These are phyloP conservation scores for Balakata baccata DNA, from an alignment of 345 rosid species.

Conservation along the genomic window DNA sequence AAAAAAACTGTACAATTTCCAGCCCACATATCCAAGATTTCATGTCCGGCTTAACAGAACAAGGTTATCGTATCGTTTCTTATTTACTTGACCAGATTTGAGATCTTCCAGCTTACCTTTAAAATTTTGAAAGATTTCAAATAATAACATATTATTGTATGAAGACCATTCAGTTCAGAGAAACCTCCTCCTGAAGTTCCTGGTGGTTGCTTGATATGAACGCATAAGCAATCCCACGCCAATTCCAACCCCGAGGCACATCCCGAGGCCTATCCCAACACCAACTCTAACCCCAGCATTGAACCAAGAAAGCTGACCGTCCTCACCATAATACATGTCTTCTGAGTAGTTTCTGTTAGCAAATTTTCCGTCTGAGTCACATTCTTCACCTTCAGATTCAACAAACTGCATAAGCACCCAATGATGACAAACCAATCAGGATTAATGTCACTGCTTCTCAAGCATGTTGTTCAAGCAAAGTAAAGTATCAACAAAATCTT, in stretches of 20 bases:
- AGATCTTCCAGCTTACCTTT: conserved; percentile 23
- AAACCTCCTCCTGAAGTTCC: conserved; percentile 86
- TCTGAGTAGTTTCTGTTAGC: conserved; percentile 46
- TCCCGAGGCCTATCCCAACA: conserved; percentile 91
- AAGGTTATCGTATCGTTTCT: conserved; percentile 5
- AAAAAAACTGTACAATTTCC: conserved; percentile 25
- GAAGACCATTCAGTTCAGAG: conserved; percentile 33
- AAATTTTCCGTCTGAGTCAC: conserved; percentile 55
- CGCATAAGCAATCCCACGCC: conserved; percentile 96
- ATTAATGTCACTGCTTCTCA: not conserved
- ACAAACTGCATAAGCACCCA: conserved; percentile 37
- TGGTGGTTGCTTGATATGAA: conserved; percentile 88
- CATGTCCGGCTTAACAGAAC: conserved; percentile 1
- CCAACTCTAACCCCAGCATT: conserved; percentile 96
- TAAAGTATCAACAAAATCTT: not conserved
- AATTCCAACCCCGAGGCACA: conserved; percentile 86
- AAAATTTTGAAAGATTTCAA: conserved; percentile 25
- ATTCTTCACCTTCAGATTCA: conserved; percentile 49
- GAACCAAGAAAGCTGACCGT: conserved; percentile 88
- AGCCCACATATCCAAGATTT: conserved; percentile 36
- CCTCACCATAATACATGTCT: conserved; percentile 70
- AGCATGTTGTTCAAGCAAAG: not conserved
- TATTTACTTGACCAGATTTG: conserved; percentile 13
- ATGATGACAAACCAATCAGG: conserved; percentile 1
- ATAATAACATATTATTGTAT: not conserved